Conservation (phyloP, 306 rosid species). For the Casuarina equisetifolia region DNA sequence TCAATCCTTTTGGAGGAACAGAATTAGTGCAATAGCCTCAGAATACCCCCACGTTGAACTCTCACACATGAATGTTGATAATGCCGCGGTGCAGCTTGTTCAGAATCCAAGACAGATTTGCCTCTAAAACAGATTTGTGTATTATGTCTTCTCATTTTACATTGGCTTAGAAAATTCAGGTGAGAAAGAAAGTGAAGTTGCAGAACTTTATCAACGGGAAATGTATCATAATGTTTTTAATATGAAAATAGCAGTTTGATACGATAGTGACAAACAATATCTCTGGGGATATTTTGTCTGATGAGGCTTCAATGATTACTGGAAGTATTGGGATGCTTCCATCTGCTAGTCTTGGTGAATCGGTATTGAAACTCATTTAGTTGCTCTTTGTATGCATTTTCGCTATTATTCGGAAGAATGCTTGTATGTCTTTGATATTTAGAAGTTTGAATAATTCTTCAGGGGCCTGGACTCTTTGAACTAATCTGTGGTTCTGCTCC, state of each 20-base stretch:
- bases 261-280: conserved; percentile 91
- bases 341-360: conserved; percentile 87
- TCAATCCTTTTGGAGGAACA: conserved; percentile 90
- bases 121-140: conserved; percentile 16
- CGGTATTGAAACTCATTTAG: conserved; percentile 46
- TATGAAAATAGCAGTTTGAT: conserved; percentile 66
- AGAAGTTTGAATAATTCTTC: conserved; percentile 16
- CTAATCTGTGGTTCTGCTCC: conserved; percentile 98
- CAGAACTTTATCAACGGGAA: conserved; percentile 10
- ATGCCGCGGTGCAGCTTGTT: conserved; percentile 90
- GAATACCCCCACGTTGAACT: conserved; percentile 91
- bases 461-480: conserved; percentile 98
- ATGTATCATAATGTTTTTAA: conserved; percentile 20
- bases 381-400: conserved; percentile 20
- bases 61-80: conserved; percentile 96
- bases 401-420: conserved; percentile 27
- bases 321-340: conserved; percentile 99
- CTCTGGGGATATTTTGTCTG: conserved; percentile 93
- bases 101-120: conserved; percentile 92
- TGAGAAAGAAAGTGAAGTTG: conserved; percentile 16
- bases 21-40: conserved; percentile 57
- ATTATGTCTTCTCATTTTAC: conserved; percentile 26
- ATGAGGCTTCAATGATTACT: conserved; percentile 95
- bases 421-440: conserved; percentile 15
- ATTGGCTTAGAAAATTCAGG: conserved; percentile 5